Evolutionary conservation across 805 yeast species (phyloP).

Genomic region (Sugiyamaella qingdaonensis): DNA sequence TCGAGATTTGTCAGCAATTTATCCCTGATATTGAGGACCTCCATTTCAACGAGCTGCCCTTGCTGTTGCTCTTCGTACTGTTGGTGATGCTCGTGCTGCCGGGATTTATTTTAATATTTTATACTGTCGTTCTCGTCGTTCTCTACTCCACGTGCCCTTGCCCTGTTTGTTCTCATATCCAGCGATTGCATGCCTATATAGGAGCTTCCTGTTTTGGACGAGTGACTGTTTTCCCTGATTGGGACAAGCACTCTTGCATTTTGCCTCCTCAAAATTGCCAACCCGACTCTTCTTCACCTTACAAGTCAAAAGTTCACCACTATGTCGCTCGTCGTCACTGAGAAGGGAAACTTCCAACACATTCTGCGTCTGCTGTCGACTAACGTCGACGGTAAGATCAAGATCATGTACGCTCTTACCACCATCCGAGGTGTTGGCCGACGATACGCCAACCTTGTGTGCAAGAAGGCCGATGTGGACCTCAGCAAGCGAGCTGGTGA

Average conservation of each 20-base stretch:
- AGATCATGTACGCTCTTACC: conserved; percentile 99
- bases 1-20: conserved; percentile 62
- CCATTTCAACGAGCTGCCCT: background rate
- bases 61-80: background rate
- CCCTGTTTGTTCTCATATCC: too few relatives aligned
- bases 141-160: too few relatives aligned
- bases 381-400: conserved; percentile 99
- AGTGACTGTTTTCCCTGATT: conserved; percentile 6
- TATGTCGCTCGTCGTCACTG: conserved; percentile 98
- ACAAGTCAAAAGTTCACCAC: conserved; percentile 30
- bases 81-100: too few relatives aligned
- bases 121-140: too few relatives aligned
- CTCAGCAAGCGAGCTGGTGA: conserved; percentile 99
- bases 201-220: too few relatives aligned
- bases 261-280: background rate
- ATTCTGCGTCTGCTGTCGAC: conserved; percentile 99
- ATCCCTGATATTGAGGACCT: conserved; percentile 39
- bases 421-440: conserved; percentile 99
- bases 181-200: too few relatives aligned
- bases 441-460: conserved; percentile 99
- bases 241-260: conserved; percentile 6
- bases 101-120: too few relatives aligned
- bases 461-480: conserved; percentile 99
- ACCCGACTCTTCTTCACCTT: conserved; percentile 2
- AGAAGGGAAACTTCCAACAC: conserved; percentile 99